phyloP scores from a whole-genome alignment of 2,329 filamentous ascomycete species.

The Ophiostoma piceae region DNA sequence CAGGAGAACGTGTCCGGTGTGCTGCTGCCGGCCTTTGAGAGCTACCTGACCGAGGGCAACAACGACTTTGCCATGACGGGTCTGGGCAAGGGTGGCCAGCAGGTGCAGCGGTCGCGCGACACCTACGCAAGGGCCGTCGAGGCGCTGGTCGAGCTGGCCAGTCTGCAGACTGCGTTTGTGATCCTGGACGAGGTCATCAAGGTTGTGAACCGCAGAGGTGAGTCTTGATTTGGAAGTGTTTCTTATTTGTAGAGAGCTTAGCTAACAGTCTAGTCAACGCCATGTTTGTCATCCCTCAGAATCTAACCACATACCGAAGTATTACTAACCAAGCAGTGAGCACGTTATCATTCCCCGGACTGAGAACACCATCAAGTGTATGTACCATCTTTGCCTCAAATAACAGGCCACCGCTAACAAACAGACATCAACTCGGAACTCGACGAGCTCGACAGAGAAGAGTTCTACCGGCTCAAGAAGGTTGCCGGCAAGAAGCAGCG shows the following conservation, averaged over 20 bases:
- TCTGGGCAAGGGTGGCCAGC: slow-evolving; percentile 92
- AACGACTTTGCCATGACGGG: slow-evolving; percentile 96
- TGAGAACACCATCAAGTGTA: slow-evolving; percentile 98
- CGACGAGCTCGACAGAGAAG: slow-evolving; percentile 93
- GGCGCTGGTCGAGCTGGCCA: slow-evolving; percentile 89
- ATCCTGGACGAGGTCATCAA: slow-evolving; percentile 99
- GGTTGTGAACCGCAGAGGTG: slow-evolving; percentile 91
- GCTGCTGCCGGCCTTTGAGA: slow-evolving; percentile 87
- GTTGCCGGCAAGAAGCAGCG: slow-evolving; percentile 79
- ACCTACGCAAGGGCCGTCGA: slow-evolving; percentile 95
- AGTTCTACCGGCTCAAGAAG: slow-evolving; percentile 97
- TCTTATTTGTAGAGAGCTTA: slow-evolving; percentile 26
- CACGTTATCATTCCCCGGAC: slow-evolving; percentile 96
- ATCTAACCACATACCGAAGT: neutral
- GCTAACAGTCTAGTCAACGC: slow-evolving; percentile 67
- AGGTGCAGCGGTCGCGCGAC: slow-evolving; percentile 90
- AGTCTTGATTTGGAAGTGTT: slow-evolving; percentile 32
- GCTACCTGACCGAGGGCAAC: slow-evolving; percentile 78
- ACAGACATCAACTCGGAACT: slow-evolving; percentile 94
- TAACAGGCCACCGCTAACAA: neutral
- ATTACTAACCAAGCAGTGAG: slow-evolving; percentile 47
- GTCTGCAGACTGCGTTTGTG: slow-evolving; percentile 94
- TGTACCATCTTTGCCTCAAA: slow-evolving; percentile 29
- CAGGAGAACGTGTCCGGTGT: slow-evolving; percentile 99
- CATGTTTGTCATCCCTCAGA: slow-evolving; percentile 55